Percentiles rank a stretch among this genome's conserved stretches.
These are phyloP conservation scores for Trichoderma koningiopsis DNA, from an alignment of 2,329 filamentous ascomycete genomes.

Conservation along the genomic window DNA sequence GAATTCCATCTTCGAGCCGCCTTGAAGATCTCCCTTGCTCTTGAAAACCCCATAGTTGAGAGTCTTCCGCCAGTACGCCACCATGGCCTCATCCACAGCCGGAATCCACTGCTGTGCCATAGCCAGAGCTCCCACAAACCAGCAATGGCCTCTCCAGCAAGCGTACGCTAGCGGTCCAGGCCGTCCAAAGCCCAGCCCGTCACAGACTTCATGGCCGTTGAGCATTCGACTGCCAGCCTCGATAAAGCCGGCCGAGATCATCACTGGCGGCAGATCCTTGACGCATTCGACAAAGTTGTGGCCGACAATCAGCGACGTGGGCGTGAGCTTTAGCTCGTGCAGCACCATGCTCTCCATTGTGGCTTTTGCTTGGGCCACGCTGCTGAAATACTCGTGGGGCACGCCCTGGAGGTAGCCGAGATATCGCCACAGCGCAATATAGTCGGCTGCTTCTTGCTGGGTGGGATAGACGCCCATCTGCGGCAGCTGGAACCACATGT, in stretches of 20 bases:
- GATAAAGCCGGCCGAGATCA: constrained; percentile 40
- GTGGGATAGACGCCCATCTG: constrained; percentile 63
- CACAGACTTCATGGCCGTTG: constrained; percentile 43
- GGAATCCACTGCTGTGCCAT: constrained; percentile 34
- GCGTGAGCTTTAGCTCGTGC: constrained; percentile 39
- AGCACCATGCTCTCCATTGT: constrained; percentile 40
- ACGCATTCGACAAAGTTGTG: constrained; percentile 45
- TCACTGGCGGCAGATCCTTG: constrained; percentile 41
- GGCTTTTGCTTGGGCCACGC: constrained; percentile 33
- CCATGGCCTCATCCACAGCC: constrained; percentile 32
- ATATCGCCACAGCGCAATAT: constrained; percentile 58
- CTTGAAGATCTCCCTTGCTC: constrained; percentile 33
- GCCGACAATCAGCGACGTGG: constrained; percentile 39
- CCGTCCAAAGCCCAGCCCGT: constrained; percentile 38
- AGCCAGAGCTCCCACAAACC: constrained; percentile 36
- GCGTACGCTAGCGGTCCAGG: constrained; percentile 36
- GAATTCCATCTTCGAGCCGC: constrained; percentile 38
- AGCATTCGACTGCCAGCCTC: constrained; percentile 43
- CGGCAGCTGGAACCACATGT: constrained; percentile 65
- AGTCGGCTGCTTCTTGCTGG: constrained; percentile 61
- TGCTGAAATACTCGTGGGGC: constrained; percentile 34
- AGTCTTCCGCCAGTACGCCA: constrained; percentile 31
- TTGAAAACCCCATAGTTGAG: constrained; percentile 37
- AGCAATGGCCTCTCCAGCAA: constrained; percentile 38
- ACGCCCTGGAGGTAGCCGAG: constrained; percentile 38